phyloP scores from a whole-genome alignment of 1,284 basidiomycete species.

The Trichosporon sp. region DNA sequence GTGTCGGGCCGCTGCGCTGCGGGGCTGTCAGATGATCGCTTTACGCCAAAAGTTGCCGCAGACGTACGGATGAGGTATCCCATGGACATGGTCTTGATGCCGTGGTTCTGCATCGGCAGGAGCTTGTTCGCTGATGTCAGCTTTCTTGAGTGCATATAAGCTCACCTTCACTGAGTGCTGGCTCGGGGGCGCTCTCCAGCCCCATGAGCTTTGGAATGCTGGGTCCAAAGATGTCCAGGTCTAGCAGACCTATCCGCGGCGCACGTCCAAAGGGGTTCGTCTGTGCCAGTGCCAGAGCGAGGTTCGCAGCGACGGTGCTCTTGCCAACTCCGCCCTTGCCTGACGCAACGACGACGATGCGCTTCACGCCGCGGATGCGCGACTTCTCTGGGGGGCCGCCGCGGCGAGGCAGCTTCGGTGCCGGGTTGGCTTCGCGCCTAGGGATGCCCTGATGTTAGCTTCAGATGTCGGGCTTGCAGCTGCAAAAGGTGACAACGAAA shows the following conservation, averaged over 20 bases:
- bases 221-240: conserved; percentile 94
- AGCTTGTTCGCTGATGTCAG: conserved; percentile 63
- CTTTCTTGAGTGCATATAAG: conserved; percentile 10
- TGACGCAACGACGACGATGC: conserved; percentile 79
- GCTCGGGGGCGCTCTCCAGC: conserved; percentile 72
- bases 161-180: conserved; percentile 67
- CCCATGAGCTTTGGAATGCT: conserved; percentile 95
- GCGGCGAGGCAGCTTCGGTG: conserved; percentile 47
- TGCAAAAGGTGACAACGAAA: not conserved
- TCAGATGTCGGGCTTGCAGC: not conserved
- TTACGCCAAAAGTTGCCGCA: not conserved
- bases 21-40: conserved; percentile 24
- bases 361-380: conserved; percentile 54
- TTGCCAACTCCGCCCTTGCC: conserved; percentile 98
- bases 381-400: conserved; percentile 52
- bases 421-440: conserved; percentile 38
- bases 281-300: conserved; percentile 56
- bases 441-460: conserved; percentile 43
- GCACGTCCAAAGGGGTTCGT: conserved; percentile 47
- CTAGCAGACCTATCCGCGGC: conserved; percentile 75
- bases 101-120: conserved; percentile 81
- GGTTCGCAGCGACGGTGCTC: conserved; percentile 85
- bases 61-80: conserved; percentile 61
- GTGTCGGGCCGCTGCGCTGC: conserved; percentile 54
- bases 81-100: conserved; percentile 94